A percentile compares a stretch with the other conserved stretches of the same genome.
These are phyloP conservation scores for Gnomoniopsis smithogilvyi DNA, from an alignment of 2,329 filamentous ascomycete species.

Conservation along the genomic window DNA sequence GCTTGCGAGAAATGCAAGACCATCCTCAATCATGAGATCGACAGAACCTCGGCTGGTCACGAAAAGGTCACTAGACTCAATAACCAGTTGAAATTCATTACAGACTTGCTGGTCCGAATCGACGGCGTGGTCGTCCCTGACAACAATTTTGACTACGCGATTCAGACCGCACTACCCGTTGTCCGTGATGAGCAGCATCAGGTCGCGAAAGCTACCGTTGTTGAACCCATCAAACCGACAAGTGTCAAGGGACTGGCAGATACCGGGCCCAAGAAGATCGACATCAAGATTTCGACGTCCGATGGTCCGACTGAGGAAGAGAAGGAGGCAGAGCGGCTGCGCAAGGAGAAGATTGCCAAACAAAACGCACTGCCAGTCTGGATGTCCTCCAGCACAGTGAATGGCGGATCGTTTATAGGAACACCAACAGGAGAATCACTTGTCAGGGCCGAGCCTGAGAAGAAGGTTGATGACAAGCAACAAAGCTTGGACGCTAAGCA, in stretches of 20 bases:
- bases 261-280: slow-evolving; percentile 65
- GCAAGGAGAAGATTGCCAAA: slow-evolving; percentile 61
- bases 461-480: slow-evolving; percentile 40
- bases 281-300: slow-evolving; percentile 64
- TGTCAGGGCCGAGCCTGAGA: slow-evolving; percentile 41
- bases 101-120: slow-evolving; percentile 71
- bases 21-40: slow-evolving; percentile 61
- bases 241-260: slow-evolving; percentile 68
- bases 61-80: slow-evolving; percentile 74
- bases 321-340: slow-evolving; percentile 60
- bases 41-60: slow-evolving; percentile 66
- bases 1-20: slow-evolving; percentile 75
- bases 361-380: slow-evolving; percentile 70
- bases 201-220: slow-evolving; percentile 55
- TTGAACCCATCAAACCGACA: slow-evolving; percentile 57
- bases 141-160: slow-evolving; percentile 69
- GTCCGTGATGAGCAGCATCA: slow-evolving; percentile 66
- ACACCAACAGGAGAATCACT: slow-evolving; percentile 29
- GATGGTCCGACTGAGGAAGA: slow-evolving; percentile 66
- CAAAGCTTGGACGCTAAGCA: slow-evolving; percentile 43
- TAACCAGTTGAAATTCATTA: slow-evolving; percentile 75
- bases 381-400: slow-evolving; percentile 70
- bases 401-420: slow-evolving; percentile 54
- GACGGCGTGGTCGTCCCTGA: slow-evolving; percentile 72
- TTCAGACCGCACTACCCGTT: slow-evolving; percentile 61